Conservation (phyloP, 495 filamentous ascomycete species). For the Trichoderma erinaceum region DNA sequence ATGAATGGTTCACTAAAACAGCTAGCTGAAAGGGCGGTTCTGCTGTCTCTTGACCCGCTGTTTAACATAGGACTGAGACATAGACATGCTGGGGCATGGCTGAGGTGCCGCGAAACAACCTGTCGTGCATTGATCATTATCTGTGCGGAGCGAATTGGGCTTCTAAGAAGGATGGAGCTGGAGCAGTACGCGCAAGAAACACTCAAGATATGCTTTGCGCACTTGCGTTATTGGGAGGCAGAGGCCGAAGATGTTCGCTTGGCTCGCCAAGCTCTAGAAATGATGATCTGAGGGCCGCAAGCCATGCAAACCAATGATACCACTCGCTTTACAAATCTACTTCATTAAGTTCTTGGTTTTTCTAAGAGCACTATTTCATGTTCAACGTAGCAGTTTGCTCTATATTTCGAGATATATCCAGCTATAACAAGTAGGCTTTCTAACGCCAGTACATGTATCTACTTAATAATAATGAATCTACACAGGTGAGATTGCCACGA, state of each 20-base stretch:
- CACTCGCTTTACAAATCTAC: no score
- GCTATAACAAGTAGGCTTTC: no score
- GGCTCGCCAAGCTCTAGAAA: not conserved
- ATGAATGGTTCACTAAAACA: not conserved
- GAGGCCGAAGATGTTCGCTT: not conserved
- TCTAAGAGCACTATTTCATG: no score
- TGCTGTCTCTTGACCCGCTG: not conserved
- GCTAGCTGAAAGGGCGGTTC: not conserved
- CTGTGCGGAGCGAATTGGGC: not conserved
- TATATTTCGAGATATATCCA: no score
- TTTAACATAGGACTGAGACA: not conserved
- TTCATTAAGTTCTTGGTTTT: no score
- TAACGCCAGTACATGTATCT: no score
- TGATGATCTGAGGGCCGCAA: not conserved
- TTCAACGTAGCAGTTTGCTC: no score
- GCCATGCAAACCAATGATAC: not conserved
- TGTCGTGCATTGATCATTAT: not conserved
- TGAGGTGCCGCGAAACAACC: not conserved
- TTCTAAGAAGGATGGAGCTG: not conserved
- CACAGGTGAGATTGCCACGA: no score
- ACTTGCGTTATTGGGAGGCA: not conserved
- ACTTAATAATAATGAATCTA: no score
- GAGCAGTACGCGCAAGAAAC: not conserved
- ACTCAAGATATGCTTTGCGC: not conserved
- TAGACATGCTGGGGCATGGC: not conserved